Evolutionary conservation across 805 yeast genomes (phyloP).

Genomic region (Nakazawaea anatomiae): DNA sequence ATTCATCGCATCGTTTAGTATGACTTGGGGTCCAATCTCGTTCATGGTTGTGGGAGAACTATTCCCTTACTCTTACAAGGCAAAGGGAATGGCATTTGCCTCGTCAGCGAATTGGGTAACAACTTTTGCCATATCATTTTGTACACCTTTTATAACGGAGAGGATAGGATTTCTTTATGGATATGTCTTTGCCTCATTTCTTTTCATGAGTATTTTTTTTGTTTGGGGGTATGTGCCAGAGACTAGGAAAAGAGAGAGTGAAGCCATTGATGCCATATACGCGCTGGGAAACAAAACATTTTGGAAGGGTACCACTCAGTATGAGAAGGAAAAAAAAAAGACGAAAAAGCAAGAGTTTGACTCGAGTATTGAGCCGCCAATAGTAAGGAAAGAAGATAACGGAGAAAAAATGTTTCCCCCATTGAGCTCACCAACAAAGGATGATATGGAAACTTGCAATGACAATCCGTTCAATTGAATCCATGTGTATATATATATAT

Average conservation of each 20-base stretch:
- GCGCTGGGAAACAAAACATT: neutral
- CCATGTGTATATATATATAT: too few species aligned
- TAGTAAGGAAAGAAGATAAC: too few species aligned
- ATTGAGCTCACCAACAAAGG: too few species aligned
- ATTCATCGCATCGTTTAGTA: constrained; percentile 59
- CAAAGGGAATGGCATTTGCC: constrained; percentile 49
- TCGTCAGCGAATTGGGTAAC: constrained; percentile 60
- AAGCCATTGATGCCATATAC: constrained; percentile 16
- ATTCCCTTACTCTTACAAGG: constrained; percentile 56
- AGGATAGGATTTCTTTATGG: constrained; percentile 65
- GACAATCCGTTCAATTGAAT: too few species aligned
- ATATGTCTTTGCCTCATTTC: constrained; percentile 37
- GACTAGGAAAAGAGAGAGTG: constrained; percentile 19
- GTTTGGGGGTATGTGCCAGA: constrained; percentile 26
- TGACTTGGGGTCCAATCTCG: constrained; percentile 73
- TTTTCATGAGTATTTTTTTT: constrained; percentile 17
- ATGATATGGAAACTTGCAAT: too few species aligned
- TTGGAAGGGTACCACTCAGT: constrained; percentile 1
- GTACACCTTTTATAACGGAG: constrained; percentile 61
- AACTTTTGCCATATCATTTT: constrained; percentile 57
- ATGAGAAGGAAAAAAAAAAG: neutral
- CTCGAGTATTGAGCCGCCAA: neutral
- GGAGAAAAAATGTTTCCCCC: too few species aligned
- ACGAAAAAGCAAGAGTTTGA: neutral
- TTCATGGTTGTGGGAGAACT: constrained; percentile 60